Base-by-base conservation (phyloP, 1,284 basidiomycete genomes). In the Ustilago nuda region DNA sequence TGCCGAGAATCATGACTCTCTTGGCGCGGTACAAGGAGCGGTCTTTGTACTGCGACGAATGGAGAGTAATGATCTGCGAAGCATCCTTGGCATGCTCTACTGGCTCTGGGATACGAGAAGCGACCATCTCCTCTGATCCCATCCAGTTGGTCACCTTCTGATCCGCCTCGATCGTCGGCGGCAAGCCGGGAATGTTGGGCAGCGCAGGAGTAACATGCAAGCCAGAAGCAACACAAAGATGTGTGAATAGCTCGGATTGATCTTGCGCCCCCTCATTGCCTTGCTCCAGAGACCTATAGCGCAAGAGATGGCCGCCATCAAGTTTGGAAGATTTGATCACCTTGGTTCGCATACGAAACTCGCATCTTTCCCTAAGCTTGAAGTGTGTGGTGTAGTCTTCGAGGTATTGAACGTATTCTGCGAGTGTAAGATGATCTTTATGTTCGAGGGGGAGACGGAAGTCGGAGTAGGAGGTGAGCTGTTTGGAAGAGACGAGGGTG, bases 401-500 rank as follows among this genome's bases (percentile, higher is more conserved):
- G 32, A 92, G 87, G 82, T 92, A 91, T n/a, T 87, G 79, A 43
- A 90, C 89, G 80, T 90, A 92, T 83, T 90, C 82, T 17, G 80
- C 79, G n/a, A 91, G 81, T 0, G 89, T 89, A 30, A 91, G 87
- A 79, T 92, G 90, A 82, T 91, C 91, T 1, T 88, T 86, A 67
- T 90, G 88, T 9, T 87, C 84, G 32, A 89, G 82, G 11, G 89
- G 89, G 35, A 89, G 79, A 6, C 90, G 88, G 80, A 90, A 91
- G 84, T 92, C 91, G 43, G 89, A 89, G 84, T 91, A 92, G 64
- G 88, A 88, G 1, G 91, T 91, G 53, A 91, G 86, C 80, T 91
- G 91, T 79, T 90, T 90, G 8, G 89, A 90, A 1, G 89, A 90
- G 30, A 90, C 90, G 33, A 90, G 85, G 35, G 86, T 88, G 36